These are phyloP conservation scores for Eutreptiella sp. DNA, from an alignment of 208 protist genomes.

Conservation along the genomic window DNA sequence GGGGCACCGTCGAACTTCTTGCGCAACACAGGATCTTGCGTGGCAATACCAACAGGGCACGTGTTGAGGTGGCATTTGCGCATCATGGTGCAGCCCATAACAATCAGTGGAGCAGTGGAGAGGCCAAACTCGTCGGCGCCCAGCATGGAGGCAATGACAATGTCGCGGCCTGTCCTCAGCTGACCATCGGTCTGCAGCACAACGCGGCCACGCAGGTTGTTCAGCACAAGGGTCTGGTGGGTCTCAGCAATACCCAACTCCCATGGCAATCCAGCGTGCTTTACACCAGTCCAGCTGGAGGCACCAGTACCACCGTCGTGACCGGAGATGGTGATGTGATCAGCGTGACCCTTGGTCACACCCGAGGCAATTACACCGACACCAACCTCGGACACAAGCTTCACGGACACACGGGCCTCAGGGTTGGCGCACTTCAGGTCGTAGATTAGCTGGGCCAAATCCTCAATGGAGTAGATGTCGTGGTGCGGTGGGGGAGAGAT, in stretches of 20 bases:
- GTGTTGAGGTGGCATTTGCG: slow-evolving; percentile 79
- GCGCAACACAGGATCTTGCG: slow-evolving; percentile 65
- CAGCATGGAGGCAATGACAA: slow-evolving; percentile 57
- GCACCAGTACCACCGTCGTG: slow-evolving; percentile 77
- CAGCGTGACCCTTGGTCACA: slow-evolving; percentile 68
- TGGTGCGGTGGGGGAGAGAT: slow-evolving; percentile 64
- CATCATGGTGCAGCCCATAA: slow-evolving; percentile 75
- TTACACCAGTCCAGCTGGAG: slow-evolving; percentile 66
- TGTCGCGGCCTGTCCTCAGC: slow-evolving; percentile 63
- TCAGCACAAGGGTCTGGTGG: slow-evolving; percentile 64
- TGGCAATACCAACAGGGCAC: slow-evolving; percentile 76
- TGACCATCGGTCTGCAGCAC: slow-evolving; percentile 51
- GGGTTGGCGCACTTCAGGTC: slow-evolving; percentile 49
- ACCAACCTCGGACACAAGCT: slow-evolving; percentile 57
- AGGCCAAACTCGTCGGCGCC: slow-evolving; percentile 75
- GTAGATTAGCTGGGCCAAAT: slow-evolving; percentile 69
- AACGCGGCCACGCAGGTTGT: slow-evolving; percentile 57
- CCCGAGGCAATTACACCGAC: slow-evolving; percentile 54
- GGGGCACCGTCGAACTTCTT: slow-evolving; percentile 63
- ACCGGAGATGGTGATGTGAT: slow-evolving; percentile 72
- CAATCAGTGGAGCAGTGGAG: slow-evolving; percentile 64
- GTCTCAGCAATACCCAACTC: slow-evolving; percentile 72
- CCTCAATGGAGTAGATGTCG: slow-evolving; percentile 62
- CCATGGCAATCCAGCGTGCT: slow-evolving; percentile 72
- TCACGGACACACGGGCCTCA: slow-evolving; percentile 46